A percentile compares a stretch with the other conserved stretches of the same genome.
Evolutionary conservation across 1,284 basidiomycete genomes (phyloP).

Genomic region (Heliocybe sulcata): DNA sequence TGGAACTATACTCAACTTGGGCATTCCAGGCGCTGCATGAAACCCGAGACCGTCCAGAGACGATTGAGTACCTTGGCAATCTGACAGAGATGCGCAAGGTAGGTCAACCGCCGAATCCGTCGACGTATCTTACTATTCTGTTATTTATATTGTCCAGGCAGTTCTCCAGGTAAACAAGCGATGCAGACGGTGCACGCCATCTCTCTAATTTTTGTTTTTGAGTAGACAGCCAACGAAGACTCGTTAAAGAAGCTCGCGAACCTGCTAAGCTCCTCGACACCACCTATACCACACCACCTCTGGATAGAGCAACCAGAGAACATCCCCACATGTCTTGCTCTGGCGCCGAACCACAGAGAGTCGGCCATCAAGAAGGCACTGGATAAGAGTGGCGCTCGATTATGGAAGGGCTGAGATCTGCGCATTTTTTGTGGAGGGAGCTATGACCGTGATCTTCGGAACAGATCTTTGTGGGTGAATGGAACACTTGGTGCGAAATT

Average conservation of each 20-base stretch:
- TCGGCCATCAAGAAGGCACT: conserved; percentile 31
- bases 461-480: no score
- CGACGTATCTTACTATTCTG: conserved; percentile 7
- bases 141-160: conserved; percentile 17
- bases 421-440: background rate
- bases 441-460: no score
- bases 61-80: conserved; percentile 31
- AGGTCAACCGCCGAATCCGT: background rate
- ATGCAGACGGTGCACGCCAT: background rate
- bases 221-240: conserved; percentile 26
- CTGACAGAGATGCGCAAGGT: conserved; percentile 35
- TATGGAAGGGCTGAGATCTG: conserved; percentile 18
- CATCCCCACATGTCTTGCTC: conserved; percentile 41
- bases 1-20: background rate
- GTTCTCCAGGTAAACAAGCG: conserved; percentile 28
- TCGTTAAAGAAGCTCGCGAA: conserved; percentile 28
- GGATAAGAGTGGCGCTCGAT: conserved; percentile 28
- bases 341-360: conserved; percentile 41
- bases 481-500: no score
- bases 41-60: conserved; percentile 30
- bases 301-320: conserved; percentile 52
- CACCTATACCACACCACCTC: conserved; percentile 32
- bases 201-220: no score
- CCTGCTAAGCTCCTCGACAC: conserved; percentile 19
- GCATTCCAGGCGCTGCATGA: conserved; percentile 29